These are phyloP conservation scores for Sporopachydermia lactativora DNA, from an alignment of 805 yeast species.

Conservation along the genomic window DNA sequence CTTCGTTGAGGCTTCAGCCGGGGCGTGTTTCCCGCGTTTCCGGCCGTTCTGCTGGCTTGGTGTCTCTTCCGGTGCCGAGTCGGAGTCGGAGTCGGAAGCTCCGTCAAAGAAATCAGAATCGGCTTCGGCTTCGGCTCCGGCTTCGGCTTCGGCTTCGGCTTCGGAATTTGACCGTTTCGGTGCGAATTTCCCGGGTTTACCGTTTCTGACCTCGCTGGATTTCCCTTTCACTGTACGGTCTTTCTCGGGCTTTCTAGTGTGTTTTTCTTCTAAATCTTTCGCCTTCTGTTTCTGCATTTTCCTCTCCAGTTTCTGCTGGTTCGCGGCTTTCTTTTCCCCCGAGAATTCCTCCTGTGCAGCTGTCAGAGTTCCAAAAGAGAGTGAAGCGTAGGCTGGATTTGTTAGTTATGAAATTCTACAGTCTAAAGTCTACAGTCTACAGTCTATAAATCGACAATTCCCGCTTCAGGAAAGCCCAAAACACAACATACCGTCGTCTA, in stretches of 20 bases:
- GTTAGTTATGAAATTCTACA: no score
- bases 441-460: no score
- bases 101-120: constrained; percentile 26
- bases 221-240: no score
- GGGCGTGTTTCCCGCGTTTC: constrained; percentile 69
- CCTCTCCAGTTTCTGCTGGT: neutral
- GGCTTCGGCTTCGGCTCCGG: constrained; percentile 14
- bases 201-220: no score
- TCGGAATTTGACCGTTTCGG: no score
- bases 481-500: no score
- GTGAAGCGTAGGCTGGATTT: neutral
- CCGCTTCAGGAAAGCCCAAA: no score
- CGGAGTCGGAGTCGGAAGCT: constrained; percentile 12
- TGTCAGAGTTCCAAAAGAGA: neutral
- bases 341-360: neutral
- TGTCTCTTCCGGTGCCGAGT: constrained; percentile 5
- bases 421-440: no score
- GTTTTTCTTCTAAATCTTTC: neutral
- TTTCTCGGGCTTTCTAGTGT: no score
- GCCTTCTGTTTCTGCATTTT: neutral
- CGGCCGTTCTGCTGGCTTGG: constrained; percentile 10
- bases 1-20: constrained; percentile 65
- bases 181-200: no score
- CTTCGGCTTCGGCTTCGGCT: constrained; percentile 4
- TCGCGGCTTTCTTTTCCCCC: neutral